Percentiles rank a stretch among this genome's conserved stretches.
phyloP scores from a whole-genome alignment of 2,329 filamentous ascomycete species.

The Cytospora paraplurivora region DNA sequence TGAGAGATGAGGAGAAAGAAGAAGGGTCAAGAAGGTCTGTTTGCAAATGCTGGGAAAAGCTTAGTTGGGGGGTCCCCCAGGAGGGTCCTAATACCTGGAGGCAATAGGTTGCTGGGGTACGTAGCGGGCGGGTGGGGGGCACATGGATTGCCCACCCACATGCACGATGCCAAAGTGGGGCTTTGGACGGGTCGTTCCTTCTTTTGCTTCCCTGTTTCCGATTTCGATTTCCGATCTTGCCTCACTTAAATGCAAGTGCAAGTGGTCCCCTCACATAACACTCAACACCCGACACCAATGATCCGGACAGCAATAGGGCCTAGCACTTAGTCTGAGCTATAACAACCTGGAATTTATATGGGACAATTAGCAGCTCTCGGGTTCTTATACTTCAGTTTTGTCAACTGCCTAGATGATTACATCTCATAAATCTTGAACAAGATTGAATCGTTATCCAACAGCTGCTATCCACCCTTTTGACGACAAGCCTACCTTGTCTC shows the following conservation, averaged over 20 bases:
- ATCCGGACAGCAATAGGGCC: not conserved
- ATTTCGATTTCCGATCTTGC: slow-evolving; percentile 2
- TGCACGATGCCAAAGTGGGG: not conserved
- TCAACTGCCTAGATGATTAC: too few relatives aligned
- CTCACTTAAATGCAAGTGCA: not conserved
- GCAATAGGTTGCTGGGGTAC: not conserved
- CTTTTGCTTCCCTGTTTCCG: not conserved
- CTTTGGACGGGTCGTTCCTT: slow-evolving; percentile 1
- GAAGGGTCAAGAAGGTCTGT: slow-evolving; percentile 8
- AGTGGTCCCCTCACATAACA: not conserved
- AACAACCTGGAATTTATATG: not conserved
- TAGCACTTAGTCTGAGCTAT: too few relatives aligned
- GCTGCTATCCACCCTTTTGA: too few relatives aligned
- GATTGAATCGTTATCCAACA: too few relatives aligned
- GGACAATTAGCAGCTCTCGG: not conserved
- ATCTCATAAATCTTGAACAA: too few relatives aligned
- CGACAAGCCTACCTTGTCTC: too few relatives aligned
- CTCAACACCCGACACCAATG: not conserved
- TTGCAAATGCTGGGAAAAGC: slow-evolving; percentile 18
- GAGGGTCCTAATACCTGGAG: not conserved
- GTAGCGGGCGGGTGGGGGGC: not conserved
- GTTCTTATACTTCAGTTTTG: too few relatives aligned
- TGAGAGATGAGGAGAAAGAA: slow-evolving; percentile 5
- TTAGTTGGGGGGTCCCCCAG: not conserved
- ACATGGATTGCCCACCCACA: not conserved